Conservation (phyloP, 768 basidiomycete species). For the Cystobasidium ongulense region DNA sequence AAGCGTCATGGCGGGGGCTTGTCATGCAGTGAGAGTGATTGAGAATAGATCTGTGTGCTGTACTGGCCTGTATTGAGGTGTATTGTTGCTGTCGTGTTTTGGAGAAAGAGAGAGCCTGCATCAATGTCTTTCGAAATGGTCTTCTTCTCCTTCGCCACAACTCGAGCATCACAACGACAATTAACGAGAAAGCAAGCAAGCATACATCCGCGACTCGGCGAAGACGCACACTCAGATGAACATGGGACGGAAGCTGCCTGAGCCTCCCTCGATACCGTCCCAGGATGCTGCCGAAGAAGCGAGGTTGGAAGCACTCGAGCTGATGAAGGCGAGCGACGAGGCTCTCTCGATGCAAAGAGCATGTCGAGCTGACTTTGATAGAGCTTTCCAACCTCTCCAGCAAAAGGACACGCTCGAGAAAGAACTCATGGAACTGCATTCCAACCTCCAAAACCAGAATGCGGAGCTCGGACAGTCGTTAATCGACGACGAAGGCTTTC, state of each 20-base stretch:
- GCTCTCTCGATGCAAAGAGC: not conserved
- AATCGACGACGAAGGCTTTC: conserved; percentile 27
- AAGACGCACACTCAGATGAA: not conserved
- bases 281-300: conserved; percentile 2
- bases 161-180: not conserved
- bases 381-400: not conserved
- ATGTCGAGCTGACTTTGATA: not conserved
- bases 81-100: not conserved
- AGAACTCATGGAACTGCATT: conserved; percentile 14
- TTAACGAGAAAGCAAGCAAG: not conserved
- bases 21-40: not conserved
- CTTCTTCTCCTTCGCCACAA: not conserved
- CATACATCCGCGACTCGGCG: not conserved
- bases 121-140: not conserved
- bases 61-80: not conserved
- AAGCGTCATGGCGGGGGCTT: not conserved
- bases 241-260: conserved; percentile 5
- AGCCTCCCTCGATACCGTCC: not conserved
- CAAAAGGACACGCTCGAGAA: conserved; percentile 18
- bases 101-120: not conserved
- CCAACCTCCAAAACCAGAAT: not conserved
- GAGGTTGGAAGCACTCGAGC: not conserved
- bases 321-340: not conserved
- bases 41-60: not conserved
- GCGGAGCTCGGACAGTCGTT: conserved; percentile 13